A percentile compares a stretch with the other conserved stretches of the same genome.
Conservation (phyloP, 139 green algal species). For the Tetradesmus obliquus region DNA sequence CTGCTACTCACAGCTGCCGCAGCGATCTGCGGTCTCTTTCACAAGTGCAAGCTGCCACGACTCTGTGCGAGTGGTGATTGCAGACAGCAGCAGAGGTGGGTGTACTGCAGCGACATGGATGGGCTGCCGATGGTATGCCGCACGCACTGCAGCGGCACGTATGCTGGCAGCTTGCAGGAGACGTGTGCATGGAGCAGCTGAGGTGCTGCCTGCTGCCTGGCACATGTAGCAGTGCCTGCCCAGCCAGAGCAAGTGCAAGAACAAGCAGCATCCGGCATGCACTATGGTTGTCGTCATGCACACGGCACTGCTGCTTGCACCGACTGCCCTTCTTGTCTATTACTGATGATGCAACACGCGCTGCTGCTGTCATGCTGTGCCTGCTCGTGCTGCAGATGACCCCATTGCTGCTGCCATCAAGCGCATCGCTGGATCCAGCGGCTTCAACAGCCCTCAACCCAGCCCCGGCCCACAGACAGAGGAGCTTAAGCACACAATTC, state of each 20-base stretch:
- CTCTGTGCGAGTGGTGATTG: constrained; percentile 42
- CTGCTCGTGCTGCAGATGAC: constrained; percentile 44
- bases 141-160: background rate
- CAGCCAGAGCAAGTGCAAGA: background rate
- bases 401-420: constrained; percentile 56
- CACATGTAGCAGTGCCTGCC: background rate
- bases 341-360: too few relatives aligned
- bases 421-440: background rate
- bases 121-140: background rate
- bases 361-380: background rate
- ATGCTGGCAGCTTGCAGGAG: background rate
- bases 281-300: background rate
- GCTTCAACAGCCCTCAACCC: background rate
- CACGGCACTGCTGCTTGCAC: background rate
- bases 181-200: background rate
- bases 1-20: background rate
- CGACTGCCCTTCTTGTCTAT: background rate
- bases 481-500: too few relatives aligned
- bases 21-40: constrained; percentile 18
- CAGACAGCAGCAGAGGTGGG: constrained; percentile 27
- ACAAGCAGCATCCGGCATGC: background rate
- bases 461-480: too few relatives aligned
- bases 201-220: background rate
- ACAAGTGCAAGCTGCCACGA: constrained; percentile 22
- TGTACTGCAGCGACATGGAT: background rate